phyloP scores from a whole-genome alignment of 2,329 filamentous ascomycete genomes.

The Alternaria conjuncta region DNA sequence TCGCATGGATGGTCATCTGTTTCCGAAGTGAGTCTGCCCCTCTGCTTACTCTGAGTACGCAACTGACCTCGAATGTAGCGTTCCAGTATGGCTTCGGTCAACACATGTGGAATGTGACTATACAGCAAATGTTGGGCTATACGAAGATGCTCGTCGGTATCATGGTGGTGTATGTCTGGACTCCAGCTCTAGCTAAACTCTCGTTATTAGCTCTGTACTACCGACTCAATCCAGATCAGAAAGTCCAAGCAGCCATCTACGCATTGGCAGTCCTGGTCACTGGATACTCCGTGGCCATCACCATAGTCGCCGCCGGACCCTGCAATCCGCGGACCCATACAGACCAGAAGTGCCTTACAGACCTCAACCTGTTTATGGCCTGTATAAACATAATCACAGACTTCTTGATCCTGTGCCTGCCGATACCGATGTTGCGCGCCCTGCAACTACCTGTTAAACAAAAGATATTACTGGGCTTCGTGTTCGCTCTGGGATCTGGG shows the following conservation, averaged over 20 bases:
- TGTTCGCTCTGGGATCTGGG: conserved; percentile 39
- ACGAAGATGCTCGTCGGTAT: conserved; percentile 21
- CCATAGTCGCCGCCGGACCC: conserved; percentile 22
- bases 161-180: conserved; percentile 27
- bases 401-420: conserved; percentile 40
- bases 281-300: conserved; percentile 25
- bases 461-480: conserved; percentile 35
- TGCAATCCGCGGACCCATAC: conserved; percentile 21
- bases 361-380: conserved; percentile 24
- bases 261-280: conserved; percentile 17
- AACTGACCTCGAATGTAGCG: conserved; percentile 8
- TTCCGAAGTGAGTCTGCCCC: conserved; percentile 9
- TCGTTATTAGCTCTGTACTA: conserved; percentile 28
- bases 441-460: conserved; percentile 36
- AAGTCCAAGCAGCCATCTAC: conserved; percentile 17
- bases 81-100: conserved; percentile 28
- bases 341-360: conserved; percentile 21
- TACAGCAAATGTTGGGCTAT: conserved; percentile 12
- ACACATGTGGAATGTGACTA: conserved; percentile 26
- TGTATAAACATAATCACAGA: conserved; percentile 47
- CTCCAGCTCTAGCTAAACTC: conserved; percentile 28
- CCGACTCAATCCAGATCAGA: conserved; percentile 20
- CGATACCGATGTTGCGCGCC: conserved; percentile 26
- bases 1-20: conserved; percentile 21
- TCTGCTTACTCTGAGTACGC: not conserved